Evolutionary conservation across 176 grass and related monocot genomes (phyloP).

Genomic region (Zoysia japonica): DNA sequence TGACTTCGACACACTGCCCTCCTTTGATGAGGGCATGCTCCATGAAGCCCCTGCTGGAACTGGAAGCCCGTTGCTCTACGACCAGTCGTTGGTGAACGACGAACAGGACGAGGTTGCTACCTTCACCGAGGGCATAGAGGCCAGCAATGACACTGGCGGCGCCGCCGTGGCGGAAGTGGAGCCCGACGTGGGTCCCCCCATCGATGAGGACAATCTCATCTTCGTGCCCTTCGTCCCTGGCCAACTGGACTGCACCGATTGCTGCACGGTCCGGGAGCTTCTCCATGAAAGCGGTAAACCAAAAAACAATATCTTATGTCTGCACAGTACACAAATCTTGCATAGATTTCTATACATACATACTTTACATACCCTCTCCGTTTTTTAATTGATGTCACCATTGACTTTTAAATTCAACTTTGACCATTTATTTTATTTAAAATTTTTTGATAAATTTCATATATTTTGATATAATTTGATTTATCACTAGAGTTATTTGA

Average conservation of each 20-base stretch:
- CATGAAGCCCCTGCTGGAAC: neutral
- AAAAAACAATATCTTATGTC: neutral
- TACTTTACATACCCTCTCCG: too few species aligned
- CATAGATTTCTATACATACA: neutral
- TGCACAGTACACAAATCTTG: neutral
- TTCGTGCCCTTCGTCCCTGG: neutral
- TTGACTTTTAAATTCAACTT: too few species aligned
- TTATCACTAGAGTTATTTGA: too few species aligned
- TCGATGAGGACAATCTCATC: neutral
- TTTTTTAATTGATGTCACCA: too few species aligned
- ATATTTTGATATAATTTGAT: too few species aligned
- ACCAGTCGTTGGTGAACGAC: neutral
- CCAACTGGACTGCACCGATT: slow-evolving; percentile 10
- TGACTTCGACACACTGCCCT: too few species aligned
- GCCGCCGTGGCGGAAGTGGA: neutral
- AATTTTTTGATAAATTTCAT: too few species aligned
- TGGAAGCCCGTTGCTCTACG: neutral
- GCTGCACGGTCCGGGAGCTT: neutral
- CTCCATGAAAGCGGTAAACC: neutral
- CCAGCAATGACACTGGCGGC: neutral
- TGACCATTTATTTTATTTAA: too few species aligned
- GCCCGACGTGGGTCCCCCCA: neutral
- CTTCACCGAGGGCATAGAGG: neutral
- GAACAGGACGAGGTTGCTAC: neutral
- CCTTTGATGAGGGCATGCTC: neutral